Conservation (phyloP, 345 rosid genomes). For the Syzygium grande region DNA sequence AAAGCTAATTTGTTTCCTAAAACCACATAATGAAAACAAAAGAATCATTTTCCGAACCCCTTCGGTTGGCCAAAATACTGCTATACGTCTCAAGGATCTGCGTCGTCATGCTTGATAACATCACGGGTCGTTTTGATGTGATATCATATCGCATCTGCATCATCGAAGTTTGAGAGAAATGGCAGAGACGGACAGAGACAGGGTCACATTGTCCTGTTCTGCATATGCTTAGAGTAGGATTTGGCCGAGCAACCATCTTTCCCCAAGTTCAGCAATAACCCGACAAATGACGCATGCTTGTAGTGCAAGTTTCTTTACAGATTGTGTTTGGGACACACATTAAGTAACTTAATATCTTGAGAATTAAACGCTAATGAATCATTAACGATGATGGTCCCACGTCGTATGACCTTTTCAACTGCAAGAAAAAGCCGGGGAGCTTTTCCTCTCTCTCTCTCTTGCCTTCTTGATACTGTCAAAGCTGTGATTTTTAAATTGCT, state of each 20-base stretch:
- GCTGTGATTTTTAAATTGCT: not conserved
- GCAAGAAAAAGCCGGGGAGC: not conserved
- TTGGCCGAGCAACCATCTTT: not conserved
- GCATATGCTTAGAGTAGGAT: not conserved
- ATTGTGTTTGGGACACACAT: not conserved
- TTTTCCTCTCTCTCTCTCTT: not conserved
- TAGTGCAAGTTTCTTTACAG: not conserved
- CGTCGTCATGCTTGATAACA: not conserved
- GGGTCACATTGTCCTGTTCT: not conserved
- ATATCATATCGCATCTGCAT: not conserved
- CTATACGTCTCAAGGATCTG: not conserved
- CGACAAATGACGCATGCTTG: not conserved
- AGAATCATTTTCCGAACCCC: not conserved
- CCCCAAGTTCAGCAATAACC: not conserved
- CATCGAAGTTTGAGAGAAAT: not conserved
- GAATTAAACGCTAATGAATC: no score
- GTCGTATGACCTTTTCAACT: not conserved
- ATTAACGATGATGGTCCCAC: not conserved
- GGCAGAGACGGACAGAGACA: not conserved
- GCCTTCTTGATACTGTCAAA: not conserved
- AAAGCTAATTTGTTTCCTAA: not conserved
- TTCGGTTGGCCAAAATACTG: not conserved
- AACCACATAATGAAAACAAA: not conserved
- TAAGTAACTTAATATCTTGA: not conserved
- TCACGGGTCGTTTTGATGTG: not conserved